Evolutionary conservation across 2,329 filamentous ascomycete species (phyloP), one percentile per base, ranked within the genome.

Genomic region (Malbranchea zuffiana): DNA sequence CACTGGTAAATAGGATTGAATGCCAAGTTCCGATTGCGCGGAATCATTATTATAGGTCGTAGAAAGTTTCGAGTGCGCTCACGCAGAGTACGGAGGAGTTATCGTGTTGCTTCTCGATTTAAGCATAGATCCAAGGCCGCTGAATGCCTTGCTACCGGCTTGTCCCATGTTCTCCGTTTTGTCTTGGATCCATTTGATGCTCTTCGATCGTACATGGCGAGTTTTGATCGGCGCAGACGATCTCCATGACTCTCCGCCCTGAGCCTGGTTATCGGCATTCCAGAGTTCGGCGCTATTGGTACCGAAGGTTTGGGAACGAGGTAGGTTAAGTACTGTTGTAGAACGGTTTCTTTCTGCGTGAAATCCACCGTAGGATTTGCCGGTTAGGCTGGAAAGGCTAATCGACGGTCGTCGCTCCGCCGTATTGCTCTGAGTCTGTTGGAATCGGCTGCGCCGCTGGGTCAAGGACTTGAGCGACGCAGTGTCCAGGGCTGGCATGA

Each of bases 121-220:
- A 17, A 47, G 32, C 26, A 47, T 45, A 6, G 42, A 44, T 11
- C 44, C 44, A 23, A 47, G 32, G 10, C 42, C 39, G 25, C 17
- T 42, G n/a, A 43, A 21, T 1, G 41, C 41, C 42, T 46, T 46
- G 16, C 6, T 42, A 8, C 44, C 39, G 3, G 35, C 44, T 15
- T 41, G 42, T 13, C 32, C 35, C 35, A 46, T 35, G 19, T 36
- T 44, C 27, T 41, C 44, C 19, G 41, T 29, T 21, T 37, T 43
- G 21, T 37, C 37, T 17, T 44, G 32, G 11, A 44, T 28, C 37
- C 41, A 44, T 35, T 45, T 47, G 12, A 43, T 41, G 35, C 44
- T 41, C 30, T 42, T 47, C 7, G 40, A 38, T 11, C 40, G 34
- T 8, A 37, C 33, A 13, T 41, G 33, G 6, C 32, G 28, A 24